phyloP scores from a whole-genome alignment of 352 stramenopile species.

The Globisporangium recalcitrans region DNA sequence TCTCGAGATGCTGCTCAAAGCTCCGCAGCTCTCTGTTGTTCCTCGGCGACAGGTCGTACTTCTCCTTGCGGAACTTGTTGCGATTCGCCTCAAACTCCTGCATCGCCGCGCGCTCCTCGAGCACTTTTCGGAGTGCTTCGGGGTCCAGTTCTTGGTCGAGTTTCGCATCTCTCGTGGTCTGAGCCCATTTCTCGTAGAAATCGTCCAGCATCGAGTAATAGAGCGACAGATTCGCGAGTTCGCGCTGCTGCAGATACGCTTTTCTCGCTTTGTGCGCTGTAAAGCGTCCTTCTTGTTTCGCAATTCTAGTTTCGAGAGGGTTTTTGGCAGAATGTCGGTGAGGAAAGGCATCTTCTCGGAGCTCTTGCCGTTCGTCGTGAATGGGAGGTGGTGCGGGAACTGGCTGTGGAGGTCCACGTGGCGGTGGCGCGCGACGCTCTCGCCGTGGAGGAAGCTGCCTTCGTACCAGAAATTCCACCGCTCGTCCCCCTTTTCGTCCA shows the following conservation, averaged over 20 bases:
- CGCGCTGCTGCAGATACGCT: conserved; percentile 36
- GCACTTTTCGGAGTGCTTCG: conserved; percentile 21
- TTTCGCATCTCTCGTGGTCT: conserved; percentile 30
- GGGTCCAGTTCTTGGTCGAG: conserved; percentile 26
- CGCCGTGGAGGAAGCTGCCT: conserved; percentile 57
- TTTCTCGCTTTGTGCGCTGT: conserved; percentile 36
- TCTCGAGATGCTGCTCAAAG: conserved; percentile 51
- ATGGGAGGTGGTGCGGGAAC: conserved; percentile 28
- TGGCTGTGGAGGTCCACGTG: conserved; percentile 42
- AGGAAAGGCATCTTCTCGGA: conserved; percentile 55
- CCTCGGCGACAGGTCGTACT: conserved; percentile 43
- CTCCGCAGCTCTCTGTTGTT: conserved; percentile 31
- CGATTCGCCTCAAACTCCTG: conserved; percentile 35
- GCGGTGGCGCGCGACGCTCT: conserved; percentile 51
- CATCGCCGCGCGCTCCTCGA: conserved; percentile 34
- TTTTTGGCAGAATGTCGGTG: conserved; percentile 27
- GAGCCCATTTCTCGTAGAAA: conserved; percentile 61
- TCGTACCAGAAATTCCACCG: conserved; percentile 70
- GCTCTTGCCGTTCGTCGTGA: conserved; percentile 70
- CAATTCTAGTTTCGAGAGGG: conserved; percentile 32
- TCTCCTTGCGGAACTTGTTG: conserved; percentile 47
- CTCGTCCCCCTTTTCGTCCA: conserved; percentile 7
- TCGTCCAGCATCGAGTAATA: conserved; percentile 62
- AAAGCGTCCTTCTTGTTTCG: conserved; percentile 33
- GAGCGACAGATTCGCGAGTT: conserved; percentile 40